Percentiles rank a stretch among this genome's conserved stretches.
These are phyloP conservation scores for Ochromonas danica DNA, from an alignment of 108 stramenopile genomes.

Conservation along the genomic window DNA sequence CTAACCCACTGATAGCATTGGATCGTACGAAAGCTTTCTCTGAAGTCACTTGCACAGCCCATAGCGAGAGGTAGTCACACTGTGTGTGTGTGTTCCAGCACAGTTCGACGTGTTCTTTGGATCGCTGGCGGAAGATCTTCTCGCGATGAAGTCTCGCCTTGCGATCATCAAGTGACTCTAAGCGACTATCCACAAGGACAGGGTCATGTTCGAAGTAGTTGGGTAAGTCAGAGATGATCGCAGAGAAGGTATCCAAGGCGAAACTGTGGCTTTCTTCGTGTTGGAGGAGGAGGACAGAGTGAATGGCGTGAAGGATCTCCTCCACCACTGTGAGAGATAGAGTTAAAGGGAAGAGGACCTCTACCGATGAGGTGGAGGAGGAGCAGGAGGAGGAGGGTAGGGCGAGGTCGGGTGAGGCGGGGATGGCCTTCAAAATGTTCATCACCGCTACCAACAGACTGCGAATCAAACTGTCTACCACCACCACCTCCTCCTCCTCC, in stretches of 20 bases:
- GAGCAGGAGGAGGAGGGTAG: too few species aligned
- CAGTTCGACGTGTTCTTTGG: not conserved
- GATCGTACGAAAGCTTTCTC: not conserved
- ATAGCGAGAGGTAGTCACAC: not conserved
- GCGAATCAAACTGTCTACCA: too few species aligned
- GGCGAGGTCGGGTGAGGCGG: not conserved
- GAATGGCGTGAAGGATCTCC: not conserved
- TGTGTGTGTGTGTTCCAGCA: not conserved
- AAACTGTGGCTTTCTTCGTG: not conserved
- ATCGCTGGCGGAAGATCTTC: not conserved
- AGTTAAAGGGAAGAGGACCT: not conserved
- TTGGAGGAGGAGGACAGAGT: too few species aligned
- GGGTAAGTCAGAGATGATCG: not conserved
- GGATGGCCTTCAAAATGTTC: not conserved
- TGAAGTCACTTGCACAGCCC: not conserved
- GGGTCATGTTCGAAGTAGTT: not conserved
- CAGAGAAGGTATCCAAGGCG: not conserved
- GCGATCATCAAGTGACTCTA: conserved; percentile 1
- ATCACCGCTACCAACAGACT: too few species aligned
- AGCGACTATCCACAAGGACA: not conserved
- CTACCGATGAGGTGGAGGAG: not conserved
- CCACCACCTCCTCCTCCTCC: too few species aligned
- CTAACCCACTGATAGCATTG: too few species aligned
- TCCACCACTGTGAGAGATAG: not conserved
- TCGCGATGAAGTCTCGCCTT: not conserved